Percentiles rank a stretch among this genome's conserved stretches.
These are phyloP conservation scores for Sclerotinia glacialis DNA, from an alignment of 2,329 filamentous ascomycete genomes.

Conservation along the genomic window DNA sequence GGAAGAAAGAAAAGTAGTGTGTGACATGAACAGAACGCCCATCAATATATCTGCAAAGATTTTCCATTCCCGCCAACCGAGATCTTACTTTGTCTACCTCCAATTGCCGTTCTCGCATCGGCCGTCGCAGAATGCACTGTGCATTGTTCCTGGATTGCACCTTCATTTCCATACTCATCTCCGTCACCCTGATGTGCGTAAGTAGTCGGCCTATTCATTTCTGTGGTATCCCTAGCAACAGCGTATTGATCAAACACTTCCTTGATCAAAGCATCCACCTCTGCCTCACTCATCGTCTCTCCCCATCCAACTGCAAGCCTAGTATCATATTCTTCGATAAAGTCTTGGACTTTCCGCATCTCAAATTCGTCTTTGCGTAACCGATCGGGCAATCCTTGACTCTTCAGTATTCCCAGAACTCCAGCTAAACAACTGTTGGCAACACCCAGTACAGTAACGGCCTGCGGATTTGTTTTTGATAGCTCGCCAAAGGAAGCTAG, in stretches of 20 bases:
- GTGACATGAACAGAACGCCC: not conserved
- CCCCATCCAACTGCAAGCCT: slow-evolving; percentile 40
- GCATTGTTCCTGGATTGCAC: not conserved
- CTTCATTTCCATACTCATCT: not conserved
- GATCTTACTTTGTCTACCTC: slow-evolving; percentile 17
- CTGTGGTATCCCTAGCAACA: slow-evolving; percentile 33
- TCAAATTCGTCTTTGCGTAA: slow-evolving; percentile 48
- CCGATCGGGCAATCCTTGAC: slow-evolving; percentile 49
- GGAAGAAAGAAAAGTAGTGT: not conserved
- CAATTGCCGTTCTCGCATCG: not conserved
- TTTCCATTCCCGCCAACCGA: slow-evolving; percentile 17
- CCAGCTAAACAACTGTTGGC: slow-evolving; percentile 63
- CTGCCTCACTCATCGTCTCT: slow-evolving; percentile 25
- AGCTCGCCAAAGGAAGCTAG: slow-evolving; percentile 48
- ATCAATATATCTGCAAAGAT: slow-evolving; percentile 16
- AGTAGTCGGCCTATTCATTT: slow-evolving; percentile 33
- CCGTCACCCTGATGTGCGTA: slow-evolving; percentile 47
- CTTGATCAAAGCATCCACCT: slow-evolving; percentile 31
- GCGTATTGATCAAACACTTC: slow-evolving; percentile 34
- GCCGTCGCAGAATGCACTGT: not conserved
- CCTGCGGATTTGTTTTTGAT: slow-evolving; percentile 50
- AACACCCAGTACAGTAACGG: slow-evolving; percentile 57
- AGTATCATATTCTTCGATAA: slow-evolving; percentile 53
- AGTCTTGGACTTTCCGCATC: slow-evolving; percentile 50
- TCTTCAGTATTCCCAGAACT: slow-evolving; percentile 54